A percentile compares a stretch with the other conserved stretches of the same genome.
phyloP scores from a whole-genome alignment of 345 rosid genomes.

The Eucalyptus victrix region DNA sequence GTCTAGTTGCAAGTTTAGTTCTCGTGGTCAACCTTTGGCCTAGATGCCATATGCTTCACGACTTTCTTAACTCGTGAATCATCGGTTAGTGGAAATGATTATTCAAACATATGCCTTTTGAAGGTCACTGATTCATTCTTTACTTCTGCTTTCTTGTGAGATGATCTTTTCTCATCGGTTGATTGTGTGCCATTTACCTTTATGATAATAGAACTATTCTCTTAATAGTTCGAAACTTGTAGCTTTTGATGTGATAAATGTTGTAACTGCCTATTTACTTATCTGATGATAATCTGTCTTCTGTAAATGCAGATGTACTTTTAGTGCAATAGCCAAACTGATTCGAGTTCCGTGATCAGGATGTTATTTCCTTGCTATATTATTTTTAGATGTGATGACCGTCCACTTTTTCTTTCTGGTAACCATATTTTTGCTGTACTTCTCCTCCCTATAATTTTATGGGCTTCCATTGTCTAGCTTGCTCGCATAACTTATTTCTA shows the following conservation, averaged over 20 bases:
- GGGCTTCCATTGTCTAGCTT: not conserved
- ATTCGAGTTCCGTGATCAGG: conserved; percentile 67
- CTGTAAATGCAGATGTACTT: conserved; percentile 55
- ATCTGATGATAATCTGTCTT: not conserved
- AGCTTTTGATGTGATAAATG: not conserved
- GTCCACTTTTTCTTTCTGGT: conserved; percentile 97
- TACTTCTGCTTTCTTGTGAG: not conserved
- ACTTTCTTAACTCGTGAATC: not conserved
- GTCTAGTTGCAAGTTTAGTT: not conserved
- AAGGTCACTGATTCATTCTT: not conserved
- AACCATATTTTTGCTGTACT: not conserved
- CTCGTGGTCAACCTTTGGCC: not conserved
- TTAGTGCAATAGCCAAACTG: conserved; percentile 83
- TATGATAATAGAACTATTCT: not conserved
- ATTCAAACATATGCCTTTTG: not conserved
- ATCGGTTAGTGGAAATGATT: not conserved
- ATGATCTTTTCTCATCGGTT: not conserved
- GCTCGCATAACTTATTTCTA: not conserved
- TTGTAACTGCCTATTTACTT: not conserved
- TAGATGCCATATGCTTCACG: not conserved
- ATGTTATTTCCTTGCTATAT: conserved; percentile 83
- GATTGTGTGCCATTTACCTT: not conserved
- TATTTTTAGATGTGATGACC: conserved; percentile 93
- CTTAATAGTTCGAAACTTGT: not conserved
- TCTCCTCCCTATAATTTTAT: not conserved